Evolutionary conservation across 176 grass and related monocot genomes (phyloP).

Genomic region (Bolboschoenus planiculmis): DNA sequence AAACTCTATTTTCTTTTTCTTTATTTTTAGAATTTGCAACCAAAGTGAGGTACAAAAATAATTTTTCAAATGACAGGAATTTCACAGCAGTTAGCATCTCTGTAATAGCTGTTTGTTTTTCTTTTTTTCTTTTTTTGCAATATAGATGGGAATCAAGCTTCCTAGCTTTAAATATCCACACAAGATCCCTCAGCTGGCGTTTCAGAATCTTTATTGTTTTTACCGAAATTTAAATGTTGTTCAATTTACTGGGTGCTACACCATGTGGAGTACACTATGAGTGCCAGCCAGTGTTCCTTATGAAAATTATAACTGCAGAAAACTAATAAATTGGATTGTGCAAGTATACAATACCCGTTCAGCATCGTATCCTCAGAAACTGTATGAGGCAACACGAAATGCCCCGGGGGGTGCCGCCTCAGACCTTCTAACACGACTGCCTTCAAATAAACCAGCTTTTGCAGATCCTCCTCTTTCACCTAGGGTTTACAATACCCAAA

Average conservation of each 20-base stretch:
- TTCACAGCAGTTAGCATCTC: not conserved
- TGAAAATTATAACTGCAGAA: not conserved
- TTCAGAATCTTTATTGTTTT: not conserved
- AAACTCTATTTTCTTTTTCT: not conserved
- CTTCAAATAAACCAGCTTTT: conserved; percentile 27
- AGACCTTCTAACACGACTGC: conserved; percentile 35
- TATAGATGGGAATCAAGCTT: too few species aligned
- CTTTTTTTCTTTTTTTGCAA: too few species aligned
- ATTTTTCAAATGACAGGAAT: not conserved
- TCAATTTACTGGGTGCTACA: not conserved
- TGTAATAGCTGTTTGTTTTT: not conserved
- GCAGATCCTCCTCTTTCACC: conserved; percentile 28
- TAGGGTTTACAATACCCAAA: not conserved
- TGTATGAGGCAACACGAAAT: conserved; percentile 29
- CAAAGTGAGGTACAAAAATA: not conserved
- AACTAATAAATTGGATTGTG: not conserved
- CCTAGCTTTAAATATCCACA: too few species aligned
- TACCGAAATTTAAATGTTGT: not conserved
- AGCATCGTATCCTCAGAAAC: conserved; percentile 12
- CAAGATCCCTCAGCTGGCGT: too few species aligned
- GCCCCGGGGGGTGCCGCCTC: conserved; percentile 31
- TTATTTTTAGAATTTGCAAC: too few species aligned
- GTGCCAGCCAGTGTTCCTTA: not conserved
- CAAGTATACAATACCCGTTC: conserved; percentile 5
- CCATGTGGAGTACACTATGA: not conserved